Evolutionary conservation across 768 basidiomycete genomes (phyloP), one percentile per base, ranked within the genome.

Genomic region (Leccinum boreale): DNA sequence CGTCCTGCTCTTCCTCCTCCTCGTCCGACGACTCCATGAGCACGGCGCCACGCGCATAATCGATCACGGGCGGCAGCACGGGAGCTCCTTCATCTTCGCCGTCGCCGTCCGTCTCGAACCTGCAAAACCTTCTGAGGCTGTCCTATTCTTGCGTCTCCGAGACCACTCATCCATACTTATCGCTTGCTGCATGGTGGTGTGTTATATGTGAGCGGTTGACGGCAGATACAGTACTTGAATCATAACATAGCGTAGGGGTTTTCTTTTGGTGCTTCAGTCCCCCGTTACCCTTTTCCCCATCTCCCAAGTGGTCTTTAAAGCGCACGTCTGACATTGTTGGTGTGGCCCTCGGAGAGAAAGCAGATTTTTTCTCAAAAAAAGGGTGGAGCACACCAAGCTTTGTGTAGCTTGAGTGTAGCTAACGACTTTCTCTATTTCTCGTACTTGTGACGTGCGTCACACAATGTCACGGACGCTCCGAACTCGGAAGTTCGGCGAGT

Each of bases 31-130:
- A 96, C 67, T 94, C 88, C 63, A 98, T 80, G 11, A 93, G 77
- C 2, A 87, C 86, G 65, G 87, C 89, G 56, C 97, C 97, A 59
- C 97, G 89, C 50, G 97, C 97, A 66, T 89, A 90, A 73, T 98
- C 96, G 35, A 84, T 80, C 51, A 75, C 74, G 4, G 73, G 50
- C 19, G 72, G 66, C 6, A 4, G n/a, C 14, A 31, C 45, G 0
- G 66, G 19, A 21, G 5, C 19, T 46, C 21, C 33, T 8, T 64
- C 21, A 17, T 67, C 66, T 21, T 66, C 65, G 26, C 66, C 67
- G 8, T 67, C 64, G 24, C 72, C 62, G 3, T 73, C 63, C 23
- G 73, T 72, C 54, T 84, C 83, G 14, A 94, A 76, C 28, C 84
- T 88, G 70, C 96, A 96, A 73, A 91, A 95, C 52, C 86, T 82